phyloP scores from a whole-genome alignment of 2,329 filamentous ascomycete genomes.

The Aspergillus sojae region DNA sequence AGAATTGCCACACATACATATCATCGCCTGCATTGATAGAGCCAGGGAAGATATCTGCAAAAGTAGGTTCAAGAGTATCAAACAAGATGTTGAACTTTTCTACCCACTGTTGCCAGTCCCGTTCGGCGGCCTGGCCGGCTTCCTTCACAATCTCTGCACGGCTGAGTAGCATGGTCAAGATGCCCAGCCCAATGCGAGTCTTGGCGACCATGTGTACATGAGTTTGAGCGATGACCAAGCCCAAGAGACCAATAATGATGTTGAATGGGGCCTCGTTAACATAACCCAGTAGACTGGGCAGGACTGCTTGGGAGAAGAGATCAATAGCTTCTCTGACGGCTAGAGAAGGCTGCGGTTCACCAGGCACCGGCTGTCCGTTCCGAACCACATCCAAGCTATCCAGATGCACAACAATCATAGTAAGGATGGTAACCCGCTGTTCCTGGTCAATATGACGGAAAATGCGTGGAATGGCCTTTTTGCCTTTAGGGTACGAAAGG shows the following conservation, averaged over 20 bases:
- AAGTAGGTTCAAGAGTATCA: slow-evolving; percentile 78
- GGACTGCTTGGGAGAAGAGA: slow-evolving; percentile 82
- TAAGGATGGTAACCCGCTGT: slow-evolving; percentile 88
- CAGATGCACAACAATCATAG: slow-evolving; percentile 91
- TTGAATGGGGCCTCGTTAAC: slow-evolving; percentile 88
- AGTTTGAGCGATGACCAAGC: slow-evolving; percentile 77
- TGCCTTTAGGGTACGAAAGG: slow-evolving; percentile 91
- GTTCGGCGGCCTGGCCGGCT: slow-evolving; percentile 67
- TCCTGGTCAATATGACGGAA: slow-evolving; percentile 92
- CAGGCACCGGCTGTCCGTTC: slow-evolving; percentile 72
- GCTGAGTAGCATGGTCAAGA: slow-evolving; percentile 92
- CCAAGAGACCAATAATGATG: slow-evolving; percentile 87
- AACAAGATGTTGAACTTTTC: slow-evolving; percentile 84
- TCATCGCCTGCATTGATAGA: slow-evolving; percentile 90
- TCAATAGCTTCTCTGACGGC: slow-evolving; percentile 89
- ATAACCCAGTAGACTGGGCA: slow-evolving; percentile 86
- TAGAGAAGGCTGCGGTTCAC: slow-evolving; percentile 72
- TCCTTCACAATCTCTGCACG: slow-evolving; percentile 93
- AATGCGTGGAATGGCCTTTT: slow-evolving; percentile 91
- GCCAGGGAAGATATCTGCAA: slow-evolving; percentile 86
- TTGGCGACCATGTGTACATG: slow-evolving; percentile 83
- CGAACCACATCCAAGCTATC: slow-evolving; percentile 90
- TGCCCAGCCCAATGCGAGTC: slow-evolving; percentile 83
- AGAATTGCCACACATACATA: slow-evolving; percentile 96
- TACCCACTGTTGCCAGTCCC: slow-evolving; percentile 81